Base-by-base conservation (phyloP, 2,329 filamentous ascomycete species). In the Coniochaeta pulveracea region DNA sequence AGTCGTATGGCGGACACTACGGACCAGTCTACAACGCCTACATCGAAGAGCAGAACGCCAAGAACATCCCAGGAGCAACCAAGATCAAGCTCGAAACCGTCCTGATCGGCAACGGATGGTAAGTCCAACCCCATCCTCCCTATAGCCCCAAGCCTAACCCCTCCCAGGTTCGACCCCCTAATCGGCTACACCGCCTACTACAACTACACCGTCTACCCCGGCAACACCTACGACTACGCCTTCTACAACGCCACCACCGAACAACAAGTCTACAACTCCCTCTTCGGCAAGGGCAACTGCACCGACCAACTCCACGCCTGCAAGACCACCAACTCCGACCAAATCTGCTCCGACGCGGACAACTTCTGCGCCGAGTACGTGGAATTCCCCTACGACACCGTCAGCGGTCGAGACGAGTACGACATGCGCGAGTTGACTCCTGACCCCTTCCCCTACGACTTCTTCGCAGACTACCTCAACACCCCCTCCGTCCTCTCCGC, bases 221-320 rank as follows among this genome's bases (percentile, higher is more conserved):
- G 69, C 8, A 73, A 73, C 48, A 69, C 69, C 0, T 74, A 74
- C 46, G 66, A 71, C 42, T 66, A 64, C 43, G 48, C 54, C 2
- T 66, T 67, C 2, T 71, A 56, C 52, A 71, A 69, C 47, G 58
- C 53, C 8, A 59, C 63, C 3, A 51, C 64, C 19, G 57, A 67
- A 35, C 55, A 55, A 1, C 52, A 64, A 46, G 62, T 73, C 51
- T 72, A 71, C 56, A 73, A 76, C 52, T 68, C 66, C 42, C 47
- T 77, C 19, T 78, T 75, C 46, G 73, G 72, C 2, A 45, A 57
- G 3, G 73, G 73, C 19, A 76, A 77, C 48, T 79, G 75, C 48
- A 49, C 69, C 17, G 72, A 77, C 44, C 60, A 62, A 35, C 63
- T 69, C n/a, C 54, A 61, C 10, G 56, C 68, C 39, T 80, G 74